Evolutionary conservation across 2,329 filamentous ascomycete genomes (phyloP), one percentile per base, ranked within the genome.

Genomic region (Bipolaris oryzae): DNA sequence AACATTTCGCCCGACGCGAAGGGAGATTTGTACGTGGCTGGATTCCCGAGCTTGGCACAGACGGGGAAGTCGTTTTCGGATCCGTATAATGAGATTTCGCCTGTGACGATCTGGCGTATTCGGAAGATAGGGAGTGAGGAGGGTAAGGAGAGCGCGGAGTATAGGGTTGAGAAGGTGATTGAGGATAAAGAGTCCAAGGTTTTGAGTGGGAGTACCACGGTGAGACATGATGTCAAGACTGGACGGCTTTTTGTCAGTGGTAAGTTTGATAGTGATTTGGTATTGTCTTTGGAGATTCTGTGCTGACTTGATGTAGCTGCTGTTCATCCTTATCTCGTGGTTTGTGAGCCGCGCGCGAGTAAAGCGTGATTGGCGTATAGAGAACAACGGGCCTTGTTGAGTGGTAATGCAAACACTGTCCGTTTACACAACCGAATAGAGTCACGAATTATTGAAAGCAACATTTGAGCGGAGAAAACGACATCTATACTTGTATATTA

Each of bases 1-100:
- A 73, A 72, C 38, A 56, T 73, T 9, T 62, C 69, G 0, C 62
- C 64, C 0, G 71, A 72, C 21, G 64, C 60, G 1, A 63, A 64
- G 1, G 71, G 70, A 5, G 68, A 73, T 18, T 33, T 73, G 10
- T 72, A 63, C 37, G 67, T 61, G 1, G 49, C 69, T 5, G 68
- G 64, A 0, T 67, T 72, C 23, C 67, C 69, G 1, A 35, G 61
- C 7, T 28, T 63, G 0, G 7, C 41, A 1, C 48, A 63, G n/a
- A 25, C 53, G 0, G 31, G 54, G 2, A 64, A 67, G 20, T 56
- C 53, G 3, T 39, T 68, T 7, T 53, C 56, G 1, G 48, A 70
- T 25, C 69, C 70, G 1, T 61, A 63, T 3, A 49, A 56, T 1
- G 25, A 60, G 7, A 47, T 55, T 1, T 44, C 60, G 9, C 65